Base-by-base conservation (phyloP, 2,329 filamentous ascomycete genomes). In the Diplodia seriata region DNA sequence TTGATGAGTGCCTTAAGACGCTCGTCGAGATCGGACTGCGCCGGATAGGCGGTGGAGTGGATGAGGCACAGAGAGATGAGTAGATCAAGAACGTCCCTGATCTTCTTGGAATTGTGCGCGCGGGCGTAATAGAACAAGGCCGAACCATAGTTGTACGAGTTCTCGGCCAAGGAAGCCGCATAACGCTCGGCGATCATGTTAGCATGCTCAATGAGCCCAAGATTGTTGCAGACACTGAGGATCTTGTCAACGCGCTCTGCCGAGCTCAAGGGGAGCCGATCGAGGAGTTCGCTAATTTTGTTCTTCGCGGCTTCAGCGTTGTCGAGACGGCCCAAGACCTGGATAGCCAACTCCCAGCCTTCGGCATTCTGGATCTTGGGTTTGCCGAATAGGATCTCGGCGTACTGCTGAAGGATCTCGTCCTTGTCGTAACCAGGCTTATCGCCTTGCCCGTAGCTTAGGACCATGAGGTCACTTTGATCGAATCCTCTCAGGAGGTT, bases 51-150 rank as follows among this genome's bases (percentile, higher is more conserved):
- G 0, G 88, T 89, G 1, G 93, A 97, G 73, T 97, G 91, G 53
- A 97, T 86, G 18, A 98, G 85, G 55, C 91, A 97, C 77, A 93
- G 91, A 2, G 93, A 93, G 72, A 93, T 94, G 64, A 98, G 87
- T 3, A 95, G 86, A 75, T 96, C 92, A 53, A 97, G 85, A 23
- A 97, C 91, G 70, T 93, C 89, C 74, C 92, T 92, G 64, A 97
- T 90, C 78, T 94, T 96, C 70, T 86, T 84, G 1, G 88, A 82
- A 31, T 90, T 88, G 75, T 96, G 93, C 3, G 93, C 91, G 14
- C 96, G 87, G 29, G 94, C 91, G 77, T 95, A 98, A 82, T 96
- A 97, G 81, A 95, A 90, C 23, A 98, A 85, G 0, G 93, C 92
- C 71, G 94, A 89, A 66, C 94, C 94, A 72, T 94, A 97, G 66